These are phyloP conservation scores for Nelumbo lutea DNA, from an alignment of 164 flowering plant species.

Conservation along the genomic window DNA sequence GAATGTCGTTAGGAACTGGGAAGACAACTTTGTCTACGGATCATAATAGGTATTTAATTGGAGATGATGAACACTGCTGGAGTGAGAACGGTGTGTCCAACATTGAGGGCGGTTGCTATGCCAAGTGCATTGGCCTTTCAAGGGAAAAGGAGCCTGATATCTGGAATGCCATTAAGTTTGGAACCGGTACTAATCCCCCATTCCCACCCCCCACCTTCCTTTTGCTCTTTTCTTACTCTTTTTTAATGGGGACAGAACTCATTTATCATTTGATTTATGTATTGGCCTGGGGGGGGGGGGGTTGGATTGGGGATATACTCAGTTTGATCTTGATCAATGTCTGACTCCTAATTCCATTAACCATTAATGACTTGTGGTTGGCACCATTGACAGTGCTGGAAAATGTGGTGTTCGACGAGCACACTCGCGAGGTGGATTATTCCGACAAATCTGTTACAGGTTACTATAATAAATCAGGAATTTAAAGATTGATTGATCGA, in stretches of 20 bases:
- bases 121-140: slow-evolving; percentile 85
- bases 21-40: slow-evolving; percentile 98
- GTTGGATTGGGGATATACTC: neutral
- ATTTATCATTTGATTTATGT: neutral
- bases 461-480: slow-evolving; percentile 11
- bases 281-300: too few relatives aligned
- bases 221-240: neutral
- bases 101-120: slow-evolving; percentile 98
- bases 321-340: neutral
- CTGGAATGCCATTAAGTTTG: slow-evolving; percentile 97
- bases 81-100: slow-evolving; percentile 94
- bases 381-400: slow-evolving; percentile 60
- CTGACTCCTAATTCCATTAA: neutral
- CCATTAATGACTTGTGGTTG: slow-evolving; percentile 1
- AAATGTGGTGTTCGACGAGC: slow-evolving; percentile 97
- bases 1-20: slow-evolving; percentile 66
- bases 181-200: slow-evolving; percentile 53
- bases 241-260: neutral
- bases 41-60: slow-evolving; percentile 79
- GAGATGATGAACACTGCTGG: slow-evolving; percentile 99
- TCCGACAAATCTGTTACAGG: slow-evolving; percentile 96
- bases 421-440: slow-evolving; percentile 84
- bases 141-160: slow-evolving; percentile 97
- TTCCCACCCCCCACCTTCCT: neutral
- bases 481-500: neutral